phyloP scores from a whole-genome alignment of 2,329 filamentous ascomycete species.

The Apiospora phragmitis region DNA sequence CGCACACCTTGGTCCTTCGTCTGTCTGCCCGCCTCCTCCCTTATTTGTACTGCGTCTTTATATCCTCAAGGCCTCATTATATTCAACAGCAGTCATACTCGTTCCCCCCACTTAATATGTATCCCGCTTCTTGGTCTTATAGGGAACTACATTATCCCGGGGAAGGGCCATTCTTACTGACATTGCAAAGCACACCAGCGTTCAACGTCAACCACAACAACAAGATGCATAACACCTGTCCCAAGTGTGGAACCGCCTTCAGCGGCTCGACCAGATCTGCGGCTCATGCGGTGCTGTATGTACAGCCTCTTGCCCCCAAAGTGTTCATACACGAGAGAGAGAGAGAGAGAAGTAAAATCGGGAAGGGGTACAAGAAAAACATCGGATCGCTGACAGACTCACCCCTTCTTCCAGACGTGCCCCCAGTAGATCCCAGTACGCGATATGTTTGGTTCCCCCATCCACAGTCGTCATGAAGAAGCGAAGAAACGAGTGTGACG shows the following conservation, averaged over 20 bases:
- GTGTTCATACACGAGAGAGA: background rate
- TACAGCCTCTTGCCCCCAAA: constrained; percentile 1
- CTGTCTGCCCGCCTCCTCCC: too few relatives aligned
- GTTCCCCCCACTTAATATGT: background rate
- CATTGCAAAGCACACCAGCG: background rate
- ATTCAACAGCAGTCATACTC: background rate
- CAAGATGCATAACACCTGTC: constrained; percentile 39
- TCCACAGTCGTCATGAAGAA: too few relatives aligned
- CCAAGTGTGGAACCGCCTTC: constrained; percentile 55
- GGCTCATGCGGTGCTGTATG: constrained; percentile 55
- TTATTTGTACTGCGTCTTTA: too few relatives aligned
- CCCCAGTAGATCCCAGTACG: constrained; percentile 19
- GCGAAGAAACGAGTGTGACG: too few relatives aligned
- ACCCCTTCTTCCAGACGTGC: constrained; percentile 19
- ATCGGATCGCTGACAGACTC: background rate
- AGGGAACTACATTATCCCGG: background rate
- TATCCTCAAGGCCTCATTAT: too few relatives aligned
- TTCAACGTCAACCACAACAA: background rate
- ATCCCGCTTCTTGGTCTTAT: background rate
- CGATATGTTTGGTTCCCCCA: background rate
- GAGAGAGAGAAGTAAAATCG: background rate
- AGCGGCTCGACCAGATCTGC: constrained; percentile 50
- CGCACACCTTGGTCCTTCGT: background rate
- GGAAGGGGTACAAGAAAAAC: too few relatives aligned
- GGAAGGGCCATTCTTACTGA: background rate